Evolutionary conservation across 768 basidiomycete species (phyloP), one percentile per base, ranked within the genome.

Genomic region (Boletus barrowsii): DNA sequence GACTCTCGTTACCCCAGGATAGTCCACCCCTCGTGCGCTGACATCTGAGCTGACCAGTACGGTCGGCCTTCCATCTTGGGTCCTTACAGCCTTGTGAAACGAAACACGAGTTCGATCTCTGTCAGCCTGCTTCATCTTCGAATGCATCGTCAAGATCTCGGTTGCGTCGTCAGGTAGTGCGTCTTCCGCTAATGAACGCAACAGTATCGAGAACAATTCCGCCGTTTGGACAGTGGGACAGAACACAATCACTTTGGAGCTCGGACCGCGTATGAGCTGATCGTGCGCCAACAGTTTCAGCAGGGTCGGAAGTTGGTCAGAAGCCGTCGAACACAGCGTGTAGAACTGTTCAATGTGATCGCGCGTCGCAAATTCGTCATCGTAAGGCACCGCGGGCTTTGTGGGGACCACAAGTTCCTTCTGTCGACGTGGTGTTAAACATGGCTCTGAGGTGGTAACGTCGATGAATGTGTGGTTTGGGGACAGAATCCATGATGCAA

Each of bases 1-100:
- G 56, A 95, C 88, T 37, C 93, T 84, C 0, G 90, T 91, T 20
- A 94, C 89, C 18, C 82, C 83, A 9, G 92, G 92, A 67, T 95
- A 96, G 68, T 96, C 91, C 42, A 95, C 81, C 15, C 91, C 91
- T 53, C 92, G 83, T 20, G 92, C 91, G 29, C 90, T 93, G 6
- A 96, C 85, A 60, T 96, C 93, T 1, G 92, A 93, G 4, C 86
- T 88, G 60, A 97, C 76, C 48, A 96, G 80, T 30, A 97, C 74
- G 3, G 81, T 75, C 0, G 84, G 79, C 5, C 18, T 54, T 35
- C 76, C 76, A 2, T 72, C 66, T 17, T 2, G 56, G n/a, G 29
- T 44, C 33, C 48, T 57, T 35, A 51, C 48, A 29, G 55, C 49
- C 18, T 39, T 37, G n/a, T 15, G 51, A 42, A 59, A 68, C 30